Conservation (phyloP, 1,139 yeast genomes). For the Blastobotrys capitulatus region DNA sequence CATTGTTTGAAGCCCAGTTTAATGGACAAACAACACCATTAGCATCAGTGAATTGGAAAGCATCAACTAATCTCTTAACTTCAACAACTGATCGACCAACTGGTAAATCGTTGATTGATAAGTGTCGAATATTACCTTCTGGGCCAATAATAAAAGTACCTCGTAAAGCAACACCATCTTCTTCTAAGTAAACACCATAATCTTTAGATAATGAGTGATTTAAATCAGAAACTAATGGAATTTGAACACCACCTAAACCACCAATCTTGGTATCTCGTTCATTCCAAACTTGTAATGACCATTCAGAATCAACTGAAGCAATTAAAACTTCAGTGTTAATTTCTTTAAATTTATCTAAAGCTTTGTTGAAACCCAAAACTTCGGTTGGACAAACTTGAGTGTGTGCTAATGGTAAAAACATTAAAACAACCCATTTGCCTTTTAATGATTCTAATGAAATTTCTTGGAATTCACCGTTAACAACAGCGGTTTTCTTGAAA, state of each 20-base stretch:
- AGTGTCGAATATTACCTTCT: slow-evolving; percentile 87
- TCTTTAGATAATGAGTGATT: slow-evolving; percentile 91
- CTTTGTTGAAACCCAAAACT: slow-evolving; percentile 97
- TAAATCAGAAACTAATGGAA: slow-evolving; percentile 94
- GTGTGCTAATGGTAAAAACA: slow-evolving; percentile 92
- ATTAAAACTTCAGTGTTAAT: slow-evolving; percentile 86
- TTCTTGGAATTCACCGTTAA: slow-evolving; percentile 93
- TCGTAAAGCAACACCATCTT: slow-evolving; percentile 94
- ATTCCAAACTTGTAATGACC: slow-evolving; percentile 97
- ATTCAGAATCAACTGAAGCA: slow-evolving; percentile 98
- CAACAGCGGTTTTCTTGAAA: slow-evolving; percentile 94
- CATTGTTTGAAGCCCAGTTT: slow-evolving; percentile 95
- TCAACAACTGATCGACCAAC: slow-evolving; percentile 99
- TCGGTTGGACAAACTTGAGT: slow-evolving; percentile 99
- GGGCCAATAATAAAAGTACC: slow-evolving; percentile 98
- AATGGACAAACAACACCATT: slow-evolving; percentile 99
- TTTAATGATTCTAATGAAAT: slow-evolving; percentile 88
- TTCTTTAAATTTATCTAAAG: slow-evolving; percentile 80
- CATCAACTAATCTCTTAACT: slow-evolving; percentile 94
- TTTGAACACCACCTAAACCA: slow-evolving; percentile 92
- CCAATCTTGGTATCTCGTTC: slow-evolving; percentile 95
- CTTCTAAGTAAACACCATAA: slow-evolving; percentile 96
- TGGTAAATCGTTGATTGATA: slow-evolving; percentile 96
- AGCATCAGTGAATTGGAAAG: slow-evolving; percentile 98
- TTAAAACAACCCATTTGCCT: slow-evolving; percentile 96